Evolutionary conservation across 371 early-diverging fungal species (phyloP).

Genomic region (Mortierella sp.): DNA sequence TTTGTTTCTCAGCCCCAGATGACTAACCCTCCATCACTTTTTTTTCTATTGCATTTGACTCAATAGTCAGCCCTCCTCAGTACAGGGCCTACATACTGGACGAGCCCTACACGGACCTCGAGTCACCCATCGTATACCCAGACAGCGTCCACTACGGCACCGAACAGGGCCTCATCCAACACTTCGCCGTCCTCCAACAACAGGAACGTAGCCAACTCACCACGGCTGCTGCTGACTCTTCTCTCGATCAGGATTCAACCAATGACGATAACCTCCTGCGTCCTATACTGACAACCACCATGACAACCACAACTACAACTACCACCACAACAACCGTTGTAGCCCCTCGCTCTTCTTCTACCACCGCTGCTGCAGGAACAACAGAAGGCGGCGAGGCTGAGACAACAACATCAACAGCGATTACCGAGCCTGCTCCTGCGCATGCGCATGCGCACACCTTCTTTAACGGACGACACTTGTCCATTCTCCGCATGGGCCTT

Average conservation of each 20-base stretch:
- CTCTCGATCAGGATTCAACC: not conserved
- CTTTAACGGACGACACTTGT: not conserved
- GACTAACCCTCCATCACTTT: not conserved
- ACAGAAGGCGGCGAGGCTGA: not conserved
- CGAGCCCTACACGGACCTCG: conserved; percentile 30
- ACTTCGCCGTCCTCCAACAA: conserved; percentile 17
- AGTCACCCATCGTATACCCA: conserved; percentile 25
- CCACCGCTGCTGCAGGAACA: not conserved
- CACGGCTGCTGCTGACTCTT: not conserved
- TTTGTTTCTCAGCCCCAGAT: not conserved
- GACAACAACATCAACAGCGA: conserved; percentile 5
- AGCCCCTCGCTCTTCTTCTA: not conserved
- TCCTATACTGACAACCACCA: conserved; percentile 29
- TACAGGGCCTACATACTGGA: conserved; percentile 37
- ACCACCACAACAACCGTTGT: conserved; percentile 18
- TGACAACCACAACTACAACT: conserved; percentile 36
- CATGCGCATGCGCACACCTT: conserved; percentile 15
- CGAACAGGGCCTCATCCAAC: conserved; percentile 29
- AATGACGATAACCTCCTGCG: not conserved
- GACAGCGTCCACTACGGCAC: conserved; percentile 22
- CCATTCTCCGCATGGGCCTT: not conserved
- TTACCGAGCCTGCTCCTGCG: not conserved
- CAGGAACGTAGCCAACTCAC: conserved; percentile 9
- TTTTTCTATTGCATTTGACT: not conserved
- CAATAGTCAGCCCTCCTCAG: conserved; percentile 41